These are phyloP conservation scores for Poa pratensis DNA, from an alignment of 176 grass and related monocot genomes.

Conservation along the genomic window DNA sequence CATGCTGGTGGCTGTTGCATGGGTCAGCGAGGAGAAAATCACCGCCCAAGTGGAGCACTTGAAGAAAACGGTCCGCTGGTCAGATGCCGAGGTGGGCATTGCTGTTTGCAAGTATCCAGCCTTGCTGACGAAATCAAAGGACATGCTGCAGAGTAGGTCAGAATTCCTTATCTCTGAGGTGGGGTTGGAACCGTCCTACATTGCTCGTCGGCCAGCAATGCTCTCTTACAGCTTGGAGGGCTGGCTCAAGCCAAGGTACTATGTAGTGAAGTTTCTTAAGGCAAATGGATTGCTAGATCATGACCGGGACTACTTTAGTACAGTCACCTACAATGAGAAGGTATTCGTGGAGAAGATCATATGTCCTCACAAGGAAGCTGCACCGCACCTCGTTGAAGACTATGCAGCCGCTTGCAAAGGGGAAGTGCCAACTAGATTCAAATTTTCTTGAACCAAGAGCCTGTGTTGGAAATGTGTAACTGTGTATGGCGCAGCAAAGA, in stretches of 20 bases:
- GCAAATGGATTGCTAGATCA: neutral
- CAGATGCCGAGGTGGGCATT: neutral
- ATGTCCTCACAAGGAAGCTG: conserved; percentile 15
- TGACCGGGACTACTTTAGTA: neutral
- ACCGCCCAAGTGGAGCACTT: neutral
- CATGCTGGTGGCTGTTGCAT: neutral
- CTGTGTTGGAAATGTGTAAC: too few species aligned
- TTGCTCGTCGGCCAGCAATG: neutral
- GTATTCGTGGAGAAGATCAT: conserved; percentile 34
- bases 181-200: neutral
- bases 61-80: neutral
- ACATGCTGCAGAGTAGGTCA: neutral
- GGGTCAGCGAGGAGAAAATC: neutral
- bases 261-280: neutral
- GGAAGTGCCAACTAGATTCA: neutral
- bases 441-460: neutral
- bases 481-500: too few species aligned
- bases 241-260: neutral
- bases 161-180: neutral
- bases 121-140: accelerated
- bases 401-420: neutral
- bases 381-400: conserved; percentile 21
- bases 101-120: neutral
- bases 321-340: neutral
- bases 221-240: neutral